These are phyloP conservation scores for Sedum album DNA, from an alignment of 164 flowering plant genomes.

Conservation along the genomic window DNA sequence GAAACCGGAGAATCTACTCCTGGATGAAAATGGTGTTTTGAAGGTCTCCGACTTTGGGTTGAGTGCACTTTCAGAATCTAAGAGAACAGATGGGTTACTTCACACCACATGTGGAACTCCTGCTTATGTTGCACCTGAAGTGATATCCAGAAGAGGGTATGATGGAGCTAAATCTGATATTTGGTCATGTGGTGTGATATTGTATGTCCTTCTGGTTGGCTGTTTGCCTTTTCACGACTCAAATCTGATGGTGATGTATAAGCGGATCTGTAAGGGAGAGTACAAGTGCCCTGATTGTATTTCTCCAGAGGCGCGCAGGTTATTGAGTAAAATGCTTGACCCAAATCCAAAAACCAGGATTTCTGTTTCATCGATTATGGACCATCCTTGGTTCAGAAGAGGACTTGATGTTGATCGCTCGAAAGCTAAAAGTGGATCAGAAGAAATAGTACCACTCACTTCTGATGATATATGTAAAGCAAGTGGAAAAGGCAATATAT, in stretches of 20 bases:
- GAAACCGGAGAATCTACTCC: conserved; percentile 43
- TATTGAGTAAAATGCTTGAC: conserved; percentile 32
- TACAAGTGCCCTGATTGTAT: conserved; percentile 42
- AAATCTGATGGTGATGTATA: conserved; percentile 41
- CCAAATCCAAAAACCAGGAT: conserved; percentile 42
- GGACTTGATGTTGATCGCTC: conserved; percentile 16
- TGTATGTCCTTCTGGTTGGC: conserved; percentile 43
- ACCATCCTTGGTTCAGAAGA: conserved; percentile 38
- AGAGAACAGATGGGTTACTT: conserved; percentile 34
- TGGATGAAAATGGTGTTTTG: conserved; percentile 40
- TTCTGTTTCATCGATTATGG: conserved; percentile 30
- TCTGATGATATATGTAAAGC: conserved; percentile 4
- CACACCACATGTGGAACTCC: conserved; percentile 60
- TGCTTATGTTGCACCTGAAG: conserved; percentile 56
- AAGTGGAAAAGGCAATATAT: background rate
- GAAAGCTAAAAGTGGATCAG: conserved; percentile 6
- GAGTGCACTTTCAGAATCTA: conserved; percentile 38
- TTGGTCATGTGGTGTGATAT: conserved; percentile 55
- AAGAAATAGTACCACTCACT: conserved; percentile 12
- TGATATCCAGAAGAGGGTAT: conserved; percentile 35
- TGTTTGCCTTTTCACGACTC: conserved; percentile 44
- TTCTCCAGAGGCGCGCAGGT: conserved; percentile 26
- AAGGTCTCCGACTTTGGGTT: conserved; percentile 56
- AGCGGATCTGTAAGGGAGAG: conserved; percentile 36
- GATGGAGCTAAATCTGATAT: conserved; percentile 53